These are phyloP conservation scores for Tremella yokohamensis DNA, from an alignment of 768 basidiomycete genomes.

Conservation along the genomic window DNA sequence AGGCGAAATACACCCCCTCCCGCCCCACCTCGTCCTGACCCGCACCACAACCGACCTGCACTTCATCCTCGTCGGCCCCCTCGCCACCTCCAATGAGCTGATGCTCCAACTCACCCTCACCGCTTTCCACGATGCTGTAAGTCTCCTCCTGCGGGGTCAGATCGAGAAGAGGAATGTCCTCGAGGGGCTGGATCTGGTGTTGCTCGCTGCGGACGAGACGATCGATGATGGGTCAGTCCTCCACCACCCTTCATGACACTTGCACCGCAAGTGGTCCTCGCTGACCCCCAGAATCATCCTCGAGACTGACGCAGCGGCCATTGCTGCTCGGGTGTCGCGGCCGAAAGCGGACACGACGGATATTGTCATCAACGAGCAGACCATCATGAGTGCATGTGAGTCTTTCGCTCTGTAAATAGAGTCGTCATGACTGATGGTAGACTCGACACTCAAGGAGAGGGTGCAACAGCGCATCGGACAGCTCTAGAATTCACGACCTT, in stretches of 20 bases:
- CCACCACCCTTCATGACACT: not conserved
- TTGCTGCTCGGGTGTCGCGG: conserved; percentile 87
- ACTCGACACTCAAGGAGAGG: conserved; percentile 48
- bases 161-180: conserved; percentile 91
- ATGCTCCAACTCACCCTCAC: conserved; percentile 84
- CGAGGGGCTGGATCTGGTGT: conserved; percentile 87
- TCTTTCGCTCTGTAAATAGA: conserved; percentile 6
- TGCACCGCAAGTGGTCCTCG: not conserved
- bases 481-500: conserved; percentile 11
- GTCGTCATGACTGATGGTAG: conserved; percentile 16
- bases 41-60: conserved; percentile 93
- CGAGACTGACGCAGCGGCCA: conserved; percentile 93
- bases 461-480: conserved; percentile 49
- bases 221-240: conserved; percentile 88
- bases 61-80: conserved; percentile 82
- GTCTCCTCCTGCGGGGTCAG: conserved; percentile 79
- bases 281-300: conserved; percentile 91
- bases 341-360: conserved; percentile 90
- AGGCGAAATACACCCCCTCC: conserved; percentile 91
- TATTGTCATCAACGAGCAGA: conserved; percentile 98
- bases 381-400: conserved; percentile 86
- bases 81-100: conserved; percentile 82
- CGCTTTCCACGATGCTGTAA: conserved; percentile 80
- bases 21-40: conserved; percentile 87
- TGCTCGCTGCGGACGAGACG: conserved; percentile 92